A percentile compares a stretch with the other conserved stretches of the same genome.
Evolutionary conservation across 345 rosid species (phyloP).

Genomic region (Euphorbia peplus): DNA sequence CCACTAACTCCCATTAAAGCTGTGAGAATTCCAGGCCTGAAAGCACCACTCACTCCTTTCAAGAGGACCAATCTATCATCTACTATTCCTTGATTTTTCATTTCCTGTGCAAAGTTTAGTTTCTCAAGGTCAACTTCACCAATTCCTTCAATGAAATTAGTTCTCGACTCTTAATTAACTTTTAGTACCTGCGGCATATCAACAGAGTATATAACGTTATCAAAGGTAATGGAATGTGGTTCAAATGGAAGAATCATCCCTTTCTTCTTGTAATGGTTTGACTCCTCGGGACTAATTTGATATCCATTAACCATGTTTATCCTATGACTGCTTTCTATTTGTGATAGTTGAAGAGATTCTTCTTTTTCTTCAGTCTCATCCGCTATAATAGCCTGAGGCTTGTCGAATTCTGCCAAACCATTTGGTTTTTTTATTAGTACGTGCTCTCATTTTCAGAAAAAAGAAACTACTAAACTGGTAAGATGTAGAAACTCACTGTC

Average conservation of each 20-base stretch:
- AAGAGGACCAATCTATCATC: conserved; percentile 61
- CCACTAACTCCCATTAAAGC: conserved; percentile 82
- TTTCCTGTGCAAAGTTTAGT: conserved; percentile 36
- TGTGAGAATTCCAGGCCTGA: conserved; percentile 83
- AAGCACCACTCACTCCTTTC: conserved; percentile 75
- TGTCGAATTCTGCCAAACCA: conserved; percentile 49
- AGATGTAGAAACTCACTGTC: conserved; percentile 39
- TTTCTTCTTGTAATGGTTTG: conserved; percentile 30
- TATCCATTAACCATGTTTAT: too few relatives aligned
- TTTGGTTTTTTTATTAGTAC: neutral
- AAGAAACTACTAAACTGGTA: neutral
- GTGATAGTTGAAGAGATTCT: neutral
- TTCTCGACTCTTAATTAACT: neutral
- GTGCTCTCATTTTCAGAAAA: neutral
- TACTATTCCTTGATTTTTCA: conserved; percentile 51
- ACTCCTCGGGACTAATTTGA: neutral
- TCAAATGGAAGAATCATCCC: conserved; percentile 79
- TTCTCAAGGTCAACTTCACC: neutral
- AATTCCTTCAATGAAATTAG: neutral
- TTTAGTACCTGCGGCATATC: conserved; percentile 68
- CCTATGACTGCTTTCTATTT: neutral
- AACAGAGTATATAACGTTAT: conserved; percentile 55
- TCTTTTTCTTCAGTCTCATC: conserved; percentile 19
- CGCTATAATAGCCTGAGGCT: conserved; percentile 38
- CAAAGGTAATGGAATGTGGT: conserved; percentile 57